phyloP scores from a whole-genome alignment of 83 land plant genomes.

The Picea abies region DNA sequence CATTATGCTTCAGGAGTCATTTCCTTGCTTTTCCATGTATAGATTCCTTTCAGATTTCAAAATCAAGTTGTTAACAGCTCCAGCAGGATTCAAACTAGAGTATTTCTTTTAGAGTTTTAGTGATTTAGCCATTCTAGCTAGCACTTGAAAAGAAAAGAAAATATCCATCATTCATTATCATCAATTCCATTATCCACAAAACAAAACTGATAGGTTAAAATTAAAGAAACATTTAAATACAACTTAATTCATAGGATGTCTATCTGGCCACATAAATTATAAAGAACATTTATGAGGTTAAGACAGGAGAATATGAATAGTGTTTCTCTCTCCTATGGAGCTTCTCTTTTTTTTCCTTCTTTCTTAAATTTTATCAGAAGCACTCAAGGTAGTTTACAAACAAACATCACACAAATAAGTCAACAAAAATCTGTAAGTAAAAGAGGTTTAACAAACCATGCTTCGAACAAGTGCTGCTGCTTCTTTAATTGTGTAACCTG shows the following conservation, averaged over 20 bases:
- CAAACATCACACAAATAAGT: background rate
- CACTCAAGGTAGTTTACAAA: background rate
- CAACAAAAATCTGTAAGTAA: background rate
- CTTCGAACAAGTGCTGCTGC: constrained; percentile 83
- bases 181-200: background rate
- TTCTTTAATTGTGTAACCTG: constrained; percentile 92
- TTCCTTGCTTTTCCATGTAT: background rate
- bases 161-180: background rate
- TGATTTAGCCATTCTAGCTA: no score
- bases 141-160: background rate
- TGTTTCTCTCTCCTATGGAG: background rate
- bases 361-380: background rate
- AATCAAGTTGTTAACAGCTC: background rate
- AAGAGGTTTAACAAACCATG: constrained; percentile 51
- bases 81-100: background rate
- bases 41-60: background rate
- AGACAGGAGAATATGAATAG: background rate
- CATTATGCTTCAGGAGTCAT: background rate
- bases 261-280: background rate
- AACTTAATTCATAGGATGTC: background rate
- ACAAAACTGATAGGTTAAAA: background rate
- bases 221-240: background rate
- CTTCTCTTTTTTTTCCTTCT: background rate
- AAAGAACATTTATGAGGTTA: background rate
- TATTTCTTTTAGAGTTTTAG: background rate